Evolutionary conservation across 73 alveolate species (phyloP).

Genomic region (Uronychia binucleata): DNA sequence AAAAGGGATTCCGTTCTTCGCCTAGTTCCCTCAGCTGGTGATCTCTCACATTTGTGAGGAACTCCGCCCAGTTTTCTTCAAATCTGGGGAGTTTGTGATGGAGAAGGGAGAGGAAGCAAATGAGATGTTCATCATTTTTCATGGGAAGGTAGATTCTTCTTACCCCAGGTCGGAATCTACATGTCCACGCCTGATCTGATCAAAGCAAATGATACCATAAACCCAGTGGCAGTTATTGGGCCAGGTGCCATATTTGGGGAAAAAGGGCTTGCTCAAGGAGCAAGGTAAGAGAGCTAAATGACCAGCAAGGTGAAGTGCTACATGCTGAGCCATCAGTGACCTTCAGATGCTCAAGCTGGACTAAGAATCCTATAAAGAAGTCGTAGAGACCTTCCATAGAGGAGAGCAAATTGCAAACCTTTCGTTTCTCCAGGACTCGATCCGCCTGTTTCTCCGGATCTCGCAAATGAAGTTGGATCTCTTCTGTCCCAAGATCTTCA

Average conservation of each 20-base stretch:
- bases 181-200: not conserved
- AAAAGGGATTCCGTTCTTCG: not conserved
- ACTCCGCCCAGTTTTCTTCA: not conserved
- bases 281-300: not conserved
- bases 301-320: not conserved
- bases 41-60: not conserved
- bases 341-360: not conserved
- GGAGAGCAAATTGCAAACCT: not conserved
- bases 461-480: not conserved
- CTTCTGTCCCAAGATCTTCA: not conserved
- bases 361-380: not conserved
- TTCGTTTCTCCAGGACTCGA: not conserved
- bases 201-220: not conserved
- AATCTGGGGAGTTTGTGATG: not conserved
- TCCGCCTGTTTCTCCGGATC: not conserved
- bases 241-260: not conserved
- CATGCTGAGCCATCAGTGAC: not conserved
- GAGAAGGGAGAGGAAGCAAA: not conserved
- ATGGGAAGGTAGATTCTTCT: not conserved
- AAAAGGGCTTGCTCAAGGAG: not conserved
- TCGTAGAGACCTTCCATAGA: not conserved
- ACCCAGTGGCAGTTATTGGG: not conserved
- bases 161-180: not conserved
- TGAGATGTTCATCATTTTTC: not conserved
- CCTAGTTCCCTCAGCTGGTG: not conserved